Evolutionary conservation across 768 basidiomycete species (phyloP).

Genomic region (Suillus weaverae): DNA sequence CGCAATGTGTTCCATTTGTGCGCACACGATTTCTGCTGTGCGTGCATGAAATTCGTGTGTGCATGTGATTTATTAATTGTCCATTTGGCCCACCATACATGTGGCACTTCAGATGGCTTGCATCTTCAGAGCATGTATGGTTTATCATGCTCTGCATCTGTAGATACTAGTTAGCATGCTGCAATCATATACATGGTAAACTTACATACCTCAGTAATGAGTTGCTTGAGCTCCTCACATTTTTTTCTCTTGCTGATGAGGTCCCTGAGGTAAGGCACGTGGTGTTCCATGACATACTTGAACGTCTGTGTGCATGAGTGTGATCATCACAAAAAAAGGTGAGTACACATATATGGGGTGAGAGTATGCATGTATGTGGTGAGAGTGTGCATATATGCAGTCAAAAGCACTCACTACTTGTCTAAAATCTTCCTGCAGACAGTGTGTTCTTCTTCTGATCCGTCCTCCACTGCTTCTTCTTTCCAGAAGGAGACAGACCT

Average conservation of each 20-base stretch:
- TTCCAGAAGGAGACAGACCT: slow-evolving; percentile 3
- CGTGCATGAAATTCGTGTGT: too few relatives aligned
- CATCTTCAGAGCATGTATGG: neutral
- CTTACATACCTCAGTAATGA: neutral
- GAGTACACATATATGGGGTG: neutral
- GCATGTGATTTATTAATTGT: too few relatives aligned
- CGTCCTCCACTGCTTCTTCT: neutral
- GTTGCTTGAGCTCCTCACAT: neutral
- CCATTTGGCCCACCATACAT: neutral
- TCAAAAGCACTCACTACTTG: neutral
- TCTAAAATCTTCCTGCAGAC: neutral
- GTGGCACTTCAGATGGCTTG: neutral
- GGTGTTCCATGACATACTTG: neutral
- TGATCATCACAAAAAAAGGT: neutral
- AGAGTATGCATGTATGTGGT: too few relatives aligned
- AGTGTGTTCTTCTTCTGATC: neutral
- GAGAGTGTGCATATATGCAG: too few relatives aligned
- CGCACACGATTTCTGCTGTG: too few relatives aligned
- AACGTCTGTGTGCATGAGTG: neutral
- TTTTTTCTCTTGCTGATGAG: slow-evolving; percentile 3
- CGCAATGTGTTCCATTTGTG: too few relatives aligned
- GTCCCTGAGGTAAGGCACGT: neutral
- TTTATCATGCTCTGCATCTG: slow-evolving; percentile 3
- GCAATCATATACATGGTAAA: neutral
- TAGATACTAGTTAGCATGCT: neutral